Evolutionary conservation across 176 grass and related monocot species (phyloP).

Genomic region (Dactylis glomerata): DNA sequence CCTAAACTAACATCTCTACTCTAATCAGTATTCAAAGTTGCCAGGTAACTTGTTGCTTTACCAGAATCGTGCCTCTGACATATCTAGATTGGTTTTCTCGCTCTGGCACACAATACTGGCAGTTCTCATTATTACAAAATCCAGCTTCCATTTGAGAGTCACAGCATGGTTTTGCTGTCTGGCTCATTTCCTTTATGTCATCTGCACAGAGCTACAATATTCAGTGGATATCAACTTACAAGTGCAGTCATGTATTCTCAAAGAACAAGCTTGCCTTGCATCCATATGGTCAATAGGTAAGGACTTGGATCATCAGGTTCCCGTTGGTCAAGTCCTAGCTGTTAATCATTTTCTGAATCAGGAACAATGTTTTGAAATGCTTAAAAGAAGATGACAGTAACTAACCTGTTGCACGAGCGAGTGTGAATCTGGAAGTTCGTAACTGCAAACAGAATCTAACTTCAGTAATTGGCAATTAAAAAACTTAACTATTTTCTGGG

Average conservation of each 20-base stretch:
- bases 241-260: neutral
- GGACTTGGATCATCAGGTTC: slow-evolving; percentile 77
- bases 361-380: slow-evolving; percentile 21
- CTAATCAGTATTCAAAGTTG: slow-evolving; percentile 26
- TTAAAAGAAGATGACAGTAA: slow-evolving; percentile 20
- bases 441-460: slow-evolving; percentile 49
- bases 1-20: slow-evolving; percentile 13
- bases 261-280: slow-evolving; percentile 51
- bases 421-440: slow-evolving; percentile 92
- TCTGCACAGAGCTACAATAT: slow-evolving; percentile 39
- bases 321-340: slow-evolving; percentile 78
- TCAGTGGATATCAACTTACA: neutral
- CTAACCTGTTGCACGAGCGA: slow-evolving; percentile 67
- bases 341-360: slow-evolving; percentile 42
- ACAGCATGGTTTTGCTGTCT: slow-evolving; percentile 43
- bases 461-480: slow-evolving; percentile 35
- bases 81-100: slow-evolving; percentile 63
- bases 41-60: slow-evolving; percentile 39
- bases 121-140: slow-evolving; percentile 51
- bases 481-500: neutral
- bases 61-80: slow-evolving; percentile 82
- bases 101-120: slow-evolving; percentile 40
- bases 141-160: slow-evolving; percentile 28
- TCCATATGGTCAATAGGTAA: slow-evolving; percentile 77
- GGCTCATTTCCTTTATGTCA: slow-evolving; percentile 52